A percentile compares a stretch with the other conserved stretches of the same genome.
Evolutionary conservation across 2,329 filamentous ascomycete genomes (phyloP).

Genomic region (Aspergillus fischeri): DNA sequence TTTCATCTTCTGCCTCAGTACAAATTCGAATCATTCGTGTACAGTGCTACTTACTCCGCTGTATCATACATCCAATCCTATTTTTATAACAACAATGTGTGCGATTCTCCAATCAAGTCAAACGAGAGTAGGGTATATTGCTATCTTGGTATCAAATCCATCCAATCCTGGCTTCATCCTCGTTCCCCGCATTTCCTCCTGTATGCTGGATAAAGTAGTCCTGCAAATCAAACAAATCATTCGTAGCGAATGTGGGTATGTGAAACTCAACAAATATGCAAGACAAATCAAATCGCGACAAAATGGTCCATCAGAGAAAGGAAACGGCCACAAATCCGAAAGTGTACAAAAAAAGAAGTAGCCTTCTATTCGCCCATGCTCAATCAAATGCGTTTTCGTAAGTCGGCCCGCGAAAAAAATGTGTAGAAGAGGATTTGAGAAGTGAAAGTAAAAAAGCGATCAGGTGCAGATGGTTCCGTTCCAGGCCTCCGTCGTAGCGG

Average conservation of each 20-base stretch:
- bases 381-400: slow-evolving; percentile 9
- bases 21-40: background rate
- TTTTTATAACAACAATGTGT: background rate
- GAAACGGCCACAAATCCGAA: background rate
- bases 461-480: slow-evolving; percentile 25
- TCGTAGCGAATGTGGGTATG: background rate
- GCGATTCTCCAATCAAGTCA: background rate
- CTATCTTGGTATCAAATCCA: background rate
- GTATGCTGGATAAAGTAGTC: background rate
- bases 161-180: background rate
- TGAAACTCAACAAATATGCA: background rate
- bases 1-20: background rate
- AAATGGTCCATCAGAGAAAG: background rate
- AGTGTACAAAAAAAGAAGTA: background rate
- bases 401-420: slow-evolving; percentile 1
- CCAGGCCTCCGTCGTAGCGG: slow-evolving; percentile 34
- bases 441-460: background rate
- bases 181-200: background rate
- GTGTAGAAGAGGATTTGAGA: background rate
- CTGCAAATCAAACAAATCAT: background rate
- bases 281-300: background rate
- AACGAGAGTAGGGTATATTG: background rate
- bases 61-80: background rate
- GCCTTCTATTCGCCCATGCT: background rate
- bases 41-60: background rate